Conservation (phyloP, 768 basidiomycete species). For the Hysterangium stoloniferum region DNA sequence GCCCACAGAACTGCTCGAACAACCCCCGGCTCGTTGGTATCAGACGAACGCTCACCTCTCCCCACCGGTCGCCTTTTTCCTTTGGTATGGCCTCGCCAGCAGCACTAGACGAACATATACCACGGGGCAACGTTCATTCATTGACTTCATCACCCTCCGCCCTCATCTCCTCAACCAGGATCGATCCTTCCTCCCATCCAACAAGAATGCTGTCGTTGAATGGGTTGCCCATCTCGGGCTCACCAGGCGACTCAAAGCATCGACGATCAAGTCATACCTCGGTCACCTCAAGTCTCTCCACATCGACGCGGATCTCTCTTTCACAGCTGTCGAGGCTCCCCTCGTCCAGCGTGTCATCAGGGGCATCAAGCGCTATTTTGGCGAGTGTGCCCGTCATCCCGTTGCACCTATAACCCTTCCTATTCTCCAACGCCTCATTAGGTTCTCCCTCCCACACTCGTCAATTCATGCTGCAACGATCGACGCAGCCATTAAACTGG, state of each 20-base stretch:
- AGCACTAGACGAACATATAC: conserved; percentile 25
- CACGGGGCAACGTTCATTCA: conserved; percentile 26
- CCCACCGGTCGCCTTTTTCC: too few relatives aligned
- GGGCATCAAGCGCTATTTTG: too few relatives aligned
- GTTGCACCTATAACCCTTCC: conserved; percentile 23
- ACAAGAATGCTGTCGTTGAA: conserved; percentile 10
- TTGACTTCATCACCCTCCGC: too few relatives aligned
- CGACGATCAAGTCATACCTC: too few relatives aligned
- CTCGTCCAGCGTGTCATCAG: too few relatives aligned
- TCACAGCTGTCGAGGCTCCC: conserved; percentile 21
- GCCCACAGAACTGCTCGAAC: conserved; percentile 17
- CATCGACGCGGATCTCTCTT: conserved; percentile 23
- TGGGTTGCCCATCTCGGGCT: conserved; percentile 20
- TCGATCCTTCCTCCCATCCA: conserved; percentile 9
- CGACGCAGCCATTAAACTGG: too few relatives aligned
- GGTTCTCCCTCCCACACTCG: not conserved
- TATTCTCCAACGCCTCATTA: conserved; percentile 15
- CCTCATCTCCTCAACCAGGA: conserved; percentile 15
- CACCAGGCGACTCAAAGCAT: too few relatives aligned
- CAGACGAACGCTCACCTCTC: conserved; percentile 13
- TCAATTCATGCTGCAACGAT: too few relatives aligned
- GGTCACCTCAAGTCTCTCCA: conserved; percentile 20
- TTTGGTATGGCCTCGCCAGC: conserved; percentile 26
- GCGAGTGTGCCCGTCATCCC: too few relatives aligned
- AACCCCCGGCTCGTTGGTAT: conserved; percentile 17